Conservation (phyloP, 148 eudicot genomes). For the Bassia scoparia region DNA sequence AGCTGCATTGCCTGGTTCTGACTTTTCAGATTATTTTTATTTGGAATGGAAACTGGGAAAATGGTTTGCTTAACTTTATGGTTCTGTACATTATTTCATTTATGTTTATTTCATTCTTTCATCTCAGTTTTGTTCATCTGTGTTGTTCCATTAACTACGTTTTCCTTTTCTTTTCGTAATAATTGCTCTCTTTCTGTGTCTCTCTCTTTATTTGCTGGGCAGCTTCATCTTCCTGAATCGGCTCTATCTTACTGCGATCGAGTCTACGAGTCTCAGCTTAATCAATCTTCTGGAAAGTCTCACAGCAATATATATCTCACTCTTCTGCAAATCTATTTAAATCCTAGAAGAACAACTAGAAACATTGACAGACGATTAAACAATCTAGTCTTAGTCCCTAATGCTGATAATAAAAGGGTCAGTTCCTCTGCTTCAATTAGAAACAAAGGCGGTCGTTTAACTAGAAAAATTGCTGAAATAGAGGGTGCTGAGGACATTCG, state of each 20-base stretch:
- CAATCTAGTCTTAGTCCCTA: conserved; percentile 61
- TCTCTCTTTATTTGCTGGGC: conserved; percentile 21
- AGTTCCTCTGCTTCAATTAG: conserved; percentile 39
- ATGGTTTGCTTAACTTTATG: neutral
- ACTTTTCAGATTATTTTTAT: too few relatives aligned
- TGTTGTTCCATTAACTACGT: neutral
- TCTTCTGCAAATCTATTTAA: conserved; percentile 86
- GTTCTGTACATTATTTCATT: too few relatives aligned
- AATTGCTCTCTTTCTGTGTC: neutral
- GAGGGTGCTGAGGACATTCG: conserved; percentile 85
- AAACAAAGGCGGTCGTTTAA: conserved; percentile 48
- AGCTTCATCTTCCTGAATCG: conserved; percentile 94
- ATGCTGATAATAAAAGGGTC: conserved; percentile 40
- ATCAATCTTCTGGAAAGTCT: conserved; percentile 54
- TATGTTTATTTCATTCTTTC: neutral
- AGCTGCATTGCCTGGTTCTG: too few relatives aligned
- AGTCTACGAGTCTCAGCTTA: conserved; percentile 66
- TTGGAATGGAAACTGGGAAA: neutral
- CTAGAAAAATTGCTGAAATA: conserved; percentile 80
- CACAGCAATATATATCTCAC: conserved; percentile 75
- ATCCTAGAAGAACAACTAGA: conserved; percentile 74
- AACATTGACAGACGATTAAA: conserved; percentile 71
- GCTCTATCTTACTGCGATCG: conserved; percentile 93
- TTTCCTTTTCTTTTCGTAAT: neutral
- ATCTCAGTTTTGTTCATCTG: neutral